These are phyloP conservation scores for Fusarium nurragi DNA, from an alignment of 2,329 filamentous ascomycete species.

Conservation along the genomic window DNA sequence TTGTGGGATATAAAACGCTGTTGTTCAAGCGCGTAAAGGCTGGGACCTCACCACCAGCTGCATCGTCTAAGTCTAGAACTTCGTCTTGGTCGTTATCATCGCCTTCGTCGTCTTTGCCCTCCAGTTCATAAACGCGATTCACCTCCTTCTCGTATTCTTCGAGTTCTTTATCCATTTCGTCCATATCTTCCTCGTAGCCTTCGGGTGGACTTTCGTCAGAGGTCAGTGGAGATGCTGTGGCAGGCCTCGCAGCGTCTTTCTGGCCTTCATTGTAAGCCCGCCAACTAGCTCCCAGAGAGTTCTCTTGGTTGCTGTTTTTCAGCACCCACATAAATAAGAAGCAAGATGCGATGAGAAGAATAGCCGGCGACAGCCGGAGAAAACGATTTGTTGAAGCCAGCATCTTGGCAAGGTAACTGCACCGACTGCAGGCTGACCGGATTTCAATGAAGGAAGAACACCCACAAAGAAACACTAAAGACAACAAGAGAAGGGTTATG, in stretches of 20 bases:
- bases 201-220: background rate
- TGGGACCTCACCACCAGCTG: background rate
- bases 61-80: background rate
- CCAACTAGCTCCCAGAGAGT: background rate
- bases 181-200: background rate
- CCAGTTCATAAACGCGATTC: background rate
- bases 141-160: background rate
- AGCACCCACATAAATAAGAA: background rate
- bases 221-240: background rate
- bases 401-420: background rate
- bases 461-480: background rate
- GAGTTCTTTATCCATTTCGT: background rate
- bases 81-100: background rate
- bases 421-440: background rate
- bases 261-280: background rate
- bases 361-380: background rate
- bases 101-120: background rate
- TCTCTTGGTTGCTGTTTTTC: background rate
- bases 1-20: background rate
- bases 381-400: background rate
- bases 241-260: background rate
- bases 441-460: background rate
- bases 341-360: background rate
- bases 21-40: background rate
- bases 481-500: background rate